A percentile compares a stretch with the other conserved stretches of the same genome.
These are phyloP conservation scores for Pseudogymnoascus sp. DNA, from an alignment of 2,329 filamentous ascomycete genomes.

Conservation along the genomic window DNA sequence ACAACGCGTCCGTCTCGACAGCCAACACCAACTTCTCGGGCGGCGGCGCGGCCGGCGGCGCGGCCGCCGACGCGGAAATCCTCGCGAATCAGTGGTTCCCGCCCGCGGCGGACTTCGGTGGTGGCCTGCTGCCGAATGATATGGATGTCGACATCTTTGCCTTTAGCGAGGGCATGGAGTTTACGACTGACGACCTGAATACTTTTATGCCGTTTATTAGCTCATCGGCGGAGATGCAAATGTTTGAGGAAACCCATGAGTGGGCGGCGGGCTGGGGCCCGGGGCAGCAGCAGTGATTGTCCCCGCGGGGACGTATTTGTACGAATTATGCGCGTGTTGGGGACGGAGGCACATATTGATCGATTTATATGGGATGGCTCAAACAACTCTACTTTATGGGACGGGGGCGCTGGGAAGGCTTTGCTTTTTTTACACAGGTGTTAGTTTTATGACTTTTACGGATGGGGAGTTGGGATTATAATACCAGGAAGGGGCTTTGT, in stretches of 20 bases:
- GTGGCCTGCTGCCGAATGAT: neutral
- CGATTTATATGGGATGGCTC: neutral
- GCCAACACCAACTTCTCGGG: neutral
- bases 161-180: conserved; percentile 2
- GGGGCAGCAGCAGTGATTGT: neutral
- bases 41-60: neutral
- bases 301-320: neutral
- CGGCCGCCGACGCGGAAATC: neutral
- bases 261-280: neutral
- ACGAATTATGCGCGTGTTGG: neutral
- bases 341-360: neutral
- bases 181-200: neutral
- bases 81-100: neutral
- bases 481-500: neutral
- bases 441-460: neutral
- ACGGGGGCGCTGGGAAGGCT: neutral
- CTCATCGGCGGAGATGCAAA: neutral
- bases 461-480: neutral
- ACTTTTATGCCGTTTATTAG: neutral
- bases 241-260: neutral
- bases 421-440: neutral
- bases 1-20: neutral
- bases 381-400: neutral
- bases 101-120: neutral
- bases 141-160: conserved; percentile 6